Percentiles rank a stretch among this genome's conserved stretches.
These are phyloP conservation scores for Lactarius quietus DNA, from an alignment of 768 basidiomycete species.

Conservation along the genomic window DNA sequence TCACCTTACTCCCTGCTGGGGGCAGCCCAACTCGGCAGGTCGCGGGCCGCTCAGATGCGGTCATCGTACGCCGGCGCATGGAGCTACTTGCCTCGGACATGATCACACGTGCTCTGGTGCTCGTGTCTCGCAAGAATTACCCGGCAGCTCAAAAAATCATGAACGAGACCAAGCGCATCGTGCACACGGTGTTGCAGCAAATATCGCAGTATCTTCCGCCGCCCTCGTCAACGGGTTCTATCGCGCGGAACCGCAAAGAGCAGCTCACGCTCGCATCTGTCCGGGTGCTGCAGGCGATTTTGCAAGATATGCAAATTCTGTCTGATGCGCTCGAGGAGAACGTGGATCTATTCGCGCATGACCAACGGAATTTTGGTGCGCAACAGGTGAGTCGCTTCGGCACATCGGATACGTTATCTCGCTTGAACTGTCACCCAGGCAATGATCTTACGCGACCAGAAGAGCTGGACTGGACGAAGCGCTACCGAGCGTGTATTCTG, in stretches of 20 bases:
- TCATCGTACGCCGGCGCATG: conserved; percentile 92
- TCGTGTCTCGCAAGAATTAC: conserved; percentile 89
- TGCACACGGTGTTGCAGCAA: conserved; percentile 86
- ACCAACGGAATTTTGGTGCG: conserved; percentile 93
- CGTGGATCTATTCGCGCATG: conserved; percentile 86
- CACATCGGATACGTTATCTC: not conserved
- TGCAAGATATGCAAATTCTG: conserved; percentile 84
- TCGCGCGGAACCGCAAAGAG: conserved; percentile 76
- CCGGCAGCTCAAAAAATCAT: conserved; percentile 88
- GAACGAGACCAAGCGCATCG: conserved; percentile 85
- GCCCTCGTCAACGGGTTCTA: conserved; percentile 41
- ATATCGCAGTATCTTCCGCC: conserved; percentile 70
- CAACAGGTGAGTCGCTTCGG: conserved; percentile 68
- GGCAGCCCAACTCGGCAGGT: conserved; percentile 34
- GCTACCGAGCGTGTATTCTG: conserved; percentile 91
- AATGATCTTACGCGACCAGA: conserved; percentile 94
- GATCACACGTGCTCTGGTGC: conserved; percentile 90
- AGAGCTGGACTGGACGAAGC: conserved; percentile 90
- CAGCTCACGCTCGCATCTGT: conserved; percentile 67
- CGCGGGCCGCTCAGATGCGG: conserved; percentile 60
- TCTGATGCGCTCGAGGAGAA: conserved; percentile 89
- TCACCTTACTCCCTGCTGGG: conserved; percentile 73
- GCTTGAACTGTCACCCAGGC: conserved; percentile 48
- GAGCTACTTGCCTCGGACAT: conserved; percentile 96
- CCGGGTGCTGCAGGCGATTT: conserved; percentile 75